These are phyloP conservation scores for Calonectria montana DNA, from an alignment of 2,329 filamentous ascomycete species.

Conservation along the genomic window DNA sequence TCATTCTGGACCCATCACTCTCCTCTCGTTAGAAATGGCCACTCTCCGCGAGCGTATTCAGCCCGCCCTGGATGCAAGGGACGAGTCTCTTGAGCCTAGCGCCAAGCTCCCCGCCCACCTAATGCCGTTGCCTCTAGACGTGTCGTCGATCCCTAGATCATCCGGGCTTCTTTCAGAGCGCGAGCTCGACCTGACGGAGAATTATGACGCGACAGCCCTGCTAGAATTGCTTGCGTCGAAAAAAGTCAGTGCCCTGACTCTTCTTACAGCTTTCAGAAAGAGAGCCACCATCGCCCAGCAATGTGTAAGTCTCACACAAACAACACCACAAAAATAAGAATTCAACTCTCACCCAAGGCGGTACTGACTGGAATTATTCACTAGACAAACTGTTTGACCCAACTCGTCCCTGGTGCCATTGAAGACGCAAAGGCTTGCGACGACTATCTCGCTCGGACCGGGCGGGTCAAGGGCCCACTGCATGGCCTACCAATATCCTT, in stretches of 20 bases:
- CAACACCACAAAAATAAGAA: background rate
- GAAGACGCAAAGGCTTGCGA: background rate
- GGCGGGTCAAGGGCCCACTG: background rate
- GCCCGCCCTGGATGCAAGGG: background rate
- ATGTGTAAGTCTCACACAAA: background rate
- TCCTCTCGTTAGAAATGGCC: background rate
- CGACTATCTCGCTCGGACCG: background rate
- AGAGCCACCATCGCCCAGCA: conserved; percentile 13
- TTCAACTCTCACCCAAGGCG: background rate
- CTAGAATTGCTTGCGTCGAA: background rate
- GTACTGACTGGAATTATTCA: background rate
- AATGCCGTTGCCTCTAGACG: background rate
- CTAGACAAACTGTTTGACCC: conserved; percentile 7
- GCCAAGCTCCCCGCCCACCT: background rate
- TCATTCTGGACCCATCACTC: background rate
- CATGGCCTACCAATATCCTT: conserved; percentile 7
- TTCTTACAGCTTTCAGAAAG: conserved; percentile 6
- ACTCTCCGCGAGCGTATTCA: background rate
- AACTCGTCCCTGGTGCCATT: background rate
- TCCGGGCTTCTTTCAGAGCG: background rate
- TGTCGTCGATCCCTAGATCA: background rate
- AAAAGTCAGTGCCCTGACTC: background rate
- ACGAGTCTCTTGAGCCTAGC: background rate
- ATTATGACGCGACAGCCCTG: background rate
- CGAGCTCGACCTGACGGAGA: conserved; percentile 8